Conservation (phyloP, 495 filamentous ascomycete genomes). For the Sabuloglossum arenarium region DNA sequence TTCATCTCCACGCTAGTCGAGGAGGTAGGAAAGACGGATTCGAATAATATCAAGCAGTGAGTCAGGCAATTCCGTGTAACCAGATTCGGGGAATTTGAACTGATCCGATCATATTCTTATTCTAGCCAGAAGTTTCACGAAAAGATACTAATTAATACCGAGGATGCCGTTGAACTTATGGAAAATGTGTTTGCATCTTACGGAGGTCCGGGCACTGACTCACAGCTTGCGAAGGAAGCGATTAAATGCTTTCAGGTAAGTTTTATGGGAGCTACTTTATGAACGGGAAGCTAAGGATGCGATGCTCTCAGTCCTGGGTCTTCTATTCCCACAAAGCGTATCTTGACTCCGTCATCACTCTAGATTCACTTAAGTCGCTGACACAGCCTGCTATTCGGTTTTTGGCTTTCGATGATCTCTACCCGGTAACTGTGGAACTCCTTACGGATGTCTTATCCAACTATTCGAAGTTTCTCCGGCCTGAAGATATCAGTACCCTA, state of each 20-base stretch:
- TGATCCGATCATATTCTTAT: conserved; percentile 1
- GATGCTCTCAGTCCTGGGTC: conserved; percentile 35
- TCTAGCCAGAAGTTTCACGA: conserved; percentile 27
- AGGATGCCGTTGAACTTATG: conserved; percentile 29
- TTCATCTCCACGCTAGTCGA: conserved; percentile 56
- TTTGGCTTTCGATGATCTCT: conserved; percentile 30
- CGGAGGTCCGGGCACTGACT: conserved; percentile 1
- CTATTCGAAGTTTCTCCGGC: conserved; percentile 38
- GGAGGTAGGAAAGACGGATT: conserved; percentile 47
- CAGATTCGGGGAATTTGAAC: not conserved
- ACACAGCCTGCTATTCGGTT: conserved; percentile 33
- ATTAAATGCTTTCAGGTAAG: conserved; percentile 39
- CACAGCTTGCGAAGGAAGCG: conserved; percentile 22
- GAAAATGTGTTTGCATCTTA: conserved; percentile 20
- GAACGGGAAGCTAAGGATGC: not conserved
- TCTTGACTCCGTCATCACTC: conserved; percentile 27
- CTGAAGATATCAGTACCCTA: conserved; percentile 30
- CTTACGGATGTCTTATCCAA: conserved; percentile 42
- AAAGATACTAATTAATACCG: conserved; percentile 26
- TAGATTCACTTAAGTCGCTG: conserved; percentile 33
- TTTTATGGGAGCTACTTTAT: not conserved
- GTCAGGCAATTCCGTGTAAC: conserved; percentile 5
- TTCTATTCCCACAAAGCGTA: conserved; percentile 40
- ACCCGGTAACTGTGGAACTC: conserved; percentile 37
- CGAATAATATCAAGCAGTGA: conserved; percentile 33